Base-by-base conservation (phyloP, 805 yeast genomes). In the Groenewaldozyma salmanticensis region DNA sequence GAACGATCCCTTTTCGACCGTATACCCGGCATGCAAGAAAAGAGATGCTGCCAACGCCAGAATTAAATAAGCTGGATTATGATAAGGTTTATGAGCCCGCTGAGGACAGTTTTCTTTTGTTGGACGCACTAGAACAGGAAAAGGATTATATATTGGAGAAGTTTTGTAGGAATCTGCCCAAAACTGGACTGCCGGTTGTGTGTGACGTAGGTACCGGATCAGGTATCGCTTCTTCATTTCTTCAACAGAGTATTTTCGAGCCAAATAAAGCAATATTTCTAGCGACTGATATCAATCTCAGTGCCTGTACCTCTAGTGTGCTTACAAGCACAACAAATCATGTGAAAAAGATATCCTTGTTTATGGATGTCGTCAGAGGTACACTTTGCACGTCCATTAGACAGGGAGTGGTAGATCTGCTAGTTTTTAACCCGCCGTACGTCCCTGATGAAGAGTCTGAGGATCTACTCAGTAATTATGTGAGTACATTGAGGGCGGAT, bases 381-480 rank as follows among this genome's bases (percentile, higher is more conserved):
- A 73, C 74, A 52, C 60, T 87, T 22, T 71, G 81, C 0, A 51
- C 69, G 6, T 67, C 75, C 2, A 47, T 86, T 6, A 57, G 71
- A 9, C 53, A 54, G 0, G 50, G 67, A 2, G 38, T 62, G 3
- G 69, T 87, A 1, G 97, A 92, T 53, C 43, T 90, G 1, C 63
- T 92, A 18, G 67, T 92, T 1, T 92, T 92, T 62, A 92, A 92
- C 54, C 98, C 98, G 0, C 98, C 98, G 0, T 92, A 92, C 56
- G 98, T 92, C 1, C 98, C 98, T 0, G 84, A 90, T 1, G 87
- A 78, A 44, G 34, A 39, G 9, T 34, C 38, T 4, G 29, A 24
- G 11, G 13, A 13, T 13, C 29, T 24, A 9, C 7, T 24, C 11
- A 13, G 13, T 9, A 24, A 24, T 15, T 16, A 29, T 38, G 49